phyloP scores from a whole-genome alignment of 192 early-diverging fungal genomes.

The Coemansia sp. region DNA sequence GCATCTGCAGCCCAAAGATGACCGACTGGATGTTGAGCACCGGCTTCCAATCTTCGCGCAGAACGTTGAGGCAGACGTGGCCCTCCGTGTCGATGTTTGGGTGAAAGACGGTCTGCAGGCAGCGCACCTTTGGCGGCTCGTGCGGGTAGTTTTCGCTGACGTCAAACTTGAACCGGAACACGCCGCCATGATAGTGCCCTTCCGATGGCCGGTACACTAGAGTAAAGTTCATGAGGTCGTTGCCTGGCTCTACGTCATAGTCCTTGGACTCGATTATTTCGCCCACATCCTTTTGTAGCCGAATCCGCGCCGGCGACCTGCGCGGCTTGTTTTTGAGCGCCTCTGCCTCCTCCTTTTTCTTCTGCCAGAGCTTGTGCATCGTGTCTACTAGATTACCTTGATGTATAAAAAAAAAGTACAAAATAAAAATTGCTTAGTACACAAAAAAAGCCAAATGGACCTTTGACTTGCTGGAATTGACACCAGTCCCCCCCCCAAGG shows the following conservation, averaged over 20 bases:
- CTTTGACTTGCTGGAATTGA: no score
- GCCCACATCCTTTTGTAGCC: conserved; percentile 92
- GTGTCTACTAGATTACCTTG: background rate
- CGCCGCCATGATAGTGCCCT: conserved; percentile 84
- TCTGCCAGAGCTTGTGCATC: conserved; percentile 89
- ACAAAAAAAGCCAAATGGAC: no score
- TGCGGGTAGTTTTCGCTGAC: conserved; percentile 91
- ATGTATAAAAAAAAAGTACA: conserved; percentile 3
- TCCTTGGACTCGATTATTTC: conserved; percentile 80
- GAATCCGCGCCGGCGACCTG: conserved; percentile 82
- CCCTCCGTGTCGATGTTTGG: conserved; percentile 97
- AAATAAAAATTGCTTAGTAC: no score
- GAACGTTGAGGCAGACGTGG: conserved; percentile 94
- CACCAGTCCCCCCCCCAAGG: no score
- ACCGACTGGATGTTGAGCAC: conserved; percentile 92
- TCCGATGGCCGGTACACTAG: conserved; percentile 81
- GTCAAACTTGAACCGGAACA: conserved; percentile 80
- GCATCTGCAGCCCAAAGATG: conserved; percentile 86
- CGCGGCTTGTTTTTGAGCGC: conserved; percentile 77
- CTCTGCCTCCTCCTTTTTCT: conserved; percentile 76
- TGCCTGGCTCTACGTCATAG: conserved; percentile 74
- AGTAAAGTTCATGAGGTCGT: conserved; percentile 80
- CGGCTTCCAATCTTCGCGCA: conserved; percentile 99
- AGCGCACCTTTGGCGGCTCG: conserved; percentile 90
- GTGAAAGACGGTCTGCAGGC: conserved; percentile 91